Conservation (phyloP, 768 basidiomycete genomes). For the Tricholoma matsutake region DNA sequence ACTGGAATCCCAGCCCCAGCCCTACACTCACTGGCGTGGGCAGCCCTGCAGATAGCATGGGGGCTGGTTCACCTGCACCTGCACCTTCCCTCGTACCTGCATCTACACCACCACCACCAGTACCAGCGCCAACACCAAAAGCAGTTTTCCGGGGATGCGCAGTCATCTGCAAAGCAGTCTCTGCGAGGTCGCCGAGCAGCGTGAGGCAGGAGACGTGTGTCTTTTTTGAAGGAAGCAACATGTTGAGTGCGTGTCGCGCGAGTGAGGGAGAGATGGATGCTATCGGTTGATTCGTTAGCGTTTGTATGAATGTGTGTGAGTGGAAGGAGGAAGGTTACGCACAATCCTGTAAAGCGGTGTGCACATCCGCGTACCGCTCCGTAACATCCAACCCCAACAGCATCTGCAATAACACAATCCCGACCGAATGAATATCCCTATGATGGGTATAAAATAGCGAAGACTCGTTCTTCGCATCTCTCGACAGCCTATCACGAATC, state of each 20-base stretch:
- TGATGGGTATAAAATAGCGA: conserved; percentile 69
- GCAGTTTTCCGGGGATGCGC: conserved; percentile 16
- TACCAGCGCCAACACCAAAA: not conserved
- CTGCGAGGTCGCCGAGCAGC: conserved; percentile 56
- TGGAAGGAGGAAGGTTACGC: conserved; percentile 15
- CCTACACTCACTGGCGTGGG: conserved; percentile 41
- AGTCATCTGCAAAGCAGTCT: conserved; percentile 29
- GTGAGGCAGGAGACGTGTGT: conserved; percentile 52
- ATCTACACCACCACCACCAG: not conserved
- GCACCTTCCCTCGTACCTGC: not conserved
- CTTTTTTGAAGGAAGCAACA: conserved; percentile 62
- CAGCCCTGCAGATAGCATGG: conserved; percentile 31
- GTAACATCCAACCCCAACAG: conserved; percentile 72
- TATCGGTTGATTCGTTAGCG: conserved; percentile 20
- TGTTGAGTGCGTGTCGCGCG: conserved; percentile 49
- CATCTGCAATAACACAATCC: conserved; percentile 83
- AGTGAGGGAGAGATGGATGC: conserved; percentile 52
- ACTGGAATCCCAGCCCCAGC: conserved; percentile 33
- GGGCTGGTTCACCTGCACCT: not conserved
- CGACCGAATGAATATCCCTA: conserved; percentile 81
- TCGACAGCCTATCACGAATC: conserved; percentile 53
- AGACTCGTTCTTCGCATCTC: conserved; percentile 76
- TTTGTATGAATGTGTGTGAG: not conserved
- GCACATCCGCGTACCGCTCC: conserved; percentile 49
- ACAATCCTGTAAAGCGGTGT: conserved; percentile 59